Percentiles rank a stretch among this genome's conserved stretches.
phyloP scores from a whole-genome alignment of 2,329 filamentous ascomycete genomes.

The Colletotrichum cuscutae region DNA sequence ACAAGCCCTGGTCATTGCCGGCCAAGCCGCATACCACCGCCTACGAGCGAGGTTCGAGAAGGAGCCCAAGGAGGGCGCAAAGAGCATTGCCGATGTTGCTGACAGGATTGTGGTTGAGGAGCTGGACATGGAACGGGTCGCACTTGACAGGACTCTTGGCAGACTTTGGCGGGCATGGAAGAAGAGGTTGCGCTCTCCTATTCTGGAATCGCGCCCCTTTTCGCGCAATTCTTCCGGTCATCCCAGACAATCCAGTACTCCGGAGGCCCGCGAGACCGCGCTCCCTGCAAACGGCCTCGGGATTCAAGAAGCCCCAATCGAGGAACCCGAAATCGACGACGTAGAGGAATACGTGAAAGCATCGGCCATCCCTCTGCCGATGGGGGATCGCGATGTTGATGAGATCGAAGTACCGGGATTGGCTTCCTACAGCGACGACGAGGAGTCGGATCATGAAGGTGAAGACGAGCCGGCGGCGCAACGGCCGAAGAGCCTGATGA shows the following conservation, averaged over 20 bases:
- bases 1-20: slow-evolving; percentile 86
- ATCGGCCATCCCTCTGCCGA: slow-evolving; percentile 74
- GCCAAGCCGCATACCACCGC: slow-evolving; percentile 82
- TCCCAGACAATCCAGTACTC: slow-evolving; percentile 50
- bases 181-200: slow-evolving; percentile 77
- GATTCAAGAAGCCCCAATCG: slow-evolving; percentile 27
- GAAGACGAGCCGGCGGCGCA: slow-evolving; percentile 39
- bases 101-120: slow-evolving; percentile 87
- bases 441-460: slow-evolving; percentile 56
- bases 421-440: slow-evolving; percentile 70
- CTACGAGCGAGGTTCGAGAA: slow-evolving; percentile 69
- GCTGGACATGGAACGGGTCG: slow-evolving; percentile 90
- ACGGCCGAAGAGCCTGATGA: slow-evolving; percentile 61
- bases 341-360: slow-evolving; percentile 57
- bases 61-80: slow-evolving; percentile 63
- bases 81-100: slow-evolving; percentile 58
- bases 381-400: slow-evolving; percentile 73
- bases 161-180: slow-evolving; percentile 96
- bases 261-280: slow-evolving; percentile 47
- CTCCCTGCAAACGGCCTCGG: slow-evolving; percentile 45
- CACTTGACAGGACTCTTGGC: slow-evolving; percentile 87
- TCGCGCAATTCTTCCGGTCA: slow-evolving; percentile 58
- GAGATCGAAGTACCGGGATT: slow-evolving; percentile 85
- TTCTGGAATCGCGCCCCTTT: slow-evolving; percentile 58
- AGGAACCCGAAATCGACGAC: slow-evolving; percentile 18